These are phyloP conservation scores for Xanthoparmelia taractica DNA, from an alignment of 495 filamentous ascomycete genomes.

Conservation along the genomic window DNA sequence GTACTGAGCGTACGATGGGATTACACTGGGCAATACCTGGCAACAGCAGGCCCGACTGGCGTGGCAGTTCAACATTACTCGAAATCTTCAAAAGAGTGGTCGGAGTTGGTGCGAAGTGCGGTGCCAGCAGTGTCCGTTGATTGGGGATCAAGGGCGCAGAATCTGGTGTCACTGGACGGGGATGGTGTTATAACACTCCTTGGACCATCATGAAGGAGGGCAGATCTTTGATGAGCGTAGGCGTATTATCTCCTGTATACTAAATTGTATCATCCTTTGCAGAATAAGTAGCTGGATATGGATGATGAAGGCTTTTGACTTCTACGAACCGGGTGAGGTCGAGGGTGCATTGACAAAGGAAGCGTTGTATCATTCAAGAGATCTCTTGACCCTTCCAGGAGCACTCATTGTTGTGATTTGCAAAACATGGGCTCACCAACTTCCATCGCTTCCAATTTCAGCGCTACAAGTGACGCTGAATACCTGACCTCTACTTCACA, in stretches of 20 bases:
- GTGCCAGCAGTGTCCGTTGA: conserved; percentile 61
- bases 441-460: background rate
- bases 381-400: background rate
- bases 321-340: background rate
- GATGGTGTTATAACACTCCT: conserved; percentile 71
- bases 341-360: conserved; percentile 9
- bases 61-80: conserved; percentile 80
- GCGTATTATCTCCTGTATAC: background rate
- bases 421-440: background rate
- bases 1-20: conserved; percentile 76
- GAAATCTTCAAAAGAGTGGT: conserved; percentile 79
- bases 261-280: background rate
- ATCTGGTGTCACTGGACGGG: conserved; percentile 61
- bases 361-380: background rate
- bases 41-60: conserved; percentile 70
- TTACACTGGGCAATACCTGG: conserved; percentile 89
- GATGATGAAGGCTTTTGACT: conserved; percentile 2
- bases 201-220: conserved; percentile 28
- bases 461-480: background rate
- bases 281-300: background rate
- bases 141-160: conserved; percentile 71
- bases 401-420: background rate
- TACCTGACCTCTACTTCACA: background rate
- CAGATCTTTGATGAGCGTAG: background rate
- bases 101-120: conserved; percentile 71